Percentiles rank a stretch among this genome's conserved stretches.
Evolutionary conservation across 1,284 basidiomycete genomes (phyloP).

Genomic region (Ustilago nuda): DNA sequence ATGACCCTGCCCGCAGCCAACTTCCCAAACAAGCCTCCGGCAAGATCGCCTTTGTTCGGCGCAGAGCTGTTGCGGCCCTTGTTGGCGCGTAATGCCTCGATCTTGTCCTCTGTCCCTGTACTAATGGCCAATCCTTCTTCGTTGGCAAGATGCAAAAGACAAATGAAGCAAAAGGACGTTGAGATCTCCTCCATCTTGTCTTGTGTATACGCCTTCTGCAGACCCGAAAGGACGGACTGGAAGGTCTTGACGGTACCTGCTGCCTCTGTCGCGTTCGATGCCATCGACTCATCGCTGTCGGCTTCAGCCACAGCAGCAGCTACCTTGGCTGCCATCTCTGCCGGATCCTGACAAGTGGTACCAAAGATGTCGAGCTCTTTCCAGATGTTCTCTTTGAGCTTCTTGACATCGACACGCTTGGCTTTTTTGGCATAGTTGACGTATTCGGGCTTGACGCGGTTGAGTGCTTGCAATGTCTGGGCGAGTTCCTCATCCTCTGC

Average conservation of each 20-base stretch:
- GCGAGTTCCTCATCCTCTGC: slow-evolving; percentile 85
- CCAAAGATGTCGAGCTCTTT: slow-evolving; percentile 75
- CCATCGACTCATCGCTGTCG: slow-evolving; percentile 30
- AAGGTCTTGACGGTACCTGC: slow-evolving; percentile 72
- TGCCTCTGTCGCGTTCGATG: slow-evolving; percentile 12
- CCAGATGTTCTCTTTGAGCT: slow-evolving; percentile 99
- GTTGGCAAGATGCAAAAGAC: slow-evolving; percentile 91
- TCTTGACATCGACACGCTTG: slow-evolving; percentile 95
- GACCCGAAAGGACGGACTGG: slow-evolving; percentile 82
- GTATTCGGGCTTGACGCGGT: slow-evolving; percentile 82
- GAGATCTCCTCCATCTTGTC: slow-evolving; percentile 98
- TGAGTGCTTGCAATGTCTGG: slow-evolving; percentile 81
- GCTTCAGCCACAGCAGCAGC: slow-evolving; percentile 24
- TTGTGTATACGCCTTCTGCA: slow-evolving; percentile 84
- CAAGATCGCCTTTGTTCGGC: slow-evolving; percentile 21
- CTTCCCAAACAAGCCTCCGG: slow-evolving; percentile 19
- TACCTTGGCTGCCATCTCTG: slow-evolving; percentile 22
- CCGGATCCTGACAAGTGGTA: slow-evolving; percentile 22
- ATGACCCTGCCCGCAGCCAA: slow-evolving; percentile 35
- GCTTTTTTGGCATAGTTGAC: slow-evolving; percentile 96
- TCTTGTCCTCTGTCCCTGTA: slow-evolving; percentile 45
- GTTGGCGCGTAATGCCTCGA: slow-evolving; percentile 47
- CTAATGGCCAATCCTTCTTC: slow-evolving; percentile 80
- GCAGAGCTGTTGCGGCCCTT: slow-evolving; percentile 41
- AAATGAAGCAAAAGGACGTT: slow-evolving; percentile 99